Evolutionary conservation across 2,329 filamentous ascomycete genomes (phyloP).

Genomic region (Colletotrichum spinosum): DNA sequence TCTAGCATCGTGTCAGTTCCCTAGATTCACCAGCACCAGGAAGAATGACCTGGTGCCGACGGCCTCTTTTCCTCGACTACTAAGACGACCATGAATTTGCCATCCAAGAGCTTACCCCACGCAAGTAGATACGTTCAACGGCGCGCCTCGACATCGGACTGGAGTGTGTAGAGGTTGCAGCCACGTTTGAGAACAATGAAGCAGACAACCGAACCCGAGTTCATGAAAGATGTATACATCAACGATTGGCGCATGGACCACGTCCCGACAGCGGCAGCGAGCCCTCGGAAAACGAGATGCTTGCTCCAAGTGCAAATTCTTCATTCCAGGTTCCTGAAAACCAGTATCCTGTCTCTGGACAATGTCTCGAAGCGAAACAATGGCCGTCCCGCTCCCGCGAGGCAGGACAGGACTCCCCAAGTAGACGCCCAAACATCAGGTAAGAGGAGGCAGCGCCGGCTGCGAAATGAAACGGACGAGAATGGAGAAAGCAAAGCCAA

Average conservation of each 20-base stretch:
- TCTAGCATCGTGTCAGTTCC: too few species aligned
- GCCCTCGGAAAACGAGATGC: too few species aligned
- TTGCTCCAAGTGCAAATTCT: conserved; percentile 3
- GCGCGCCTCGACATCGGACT: too few species aligned
- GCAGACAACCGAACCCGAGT: neutral
- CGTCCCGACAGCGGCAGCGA: conserved; percentile 3
- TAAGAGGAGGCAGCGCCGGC: neutral
- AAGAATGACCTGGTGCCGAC: neutral
- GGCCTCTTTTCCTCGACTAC: neutral
- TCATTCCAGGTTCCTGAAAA: neutral
- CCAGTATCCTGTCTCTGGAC: conserved; percentile 16
- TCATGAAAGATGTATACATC: neutral
- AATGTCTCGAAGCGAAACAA: conserved; percentile 34
- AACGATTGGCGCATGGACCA: neutral
- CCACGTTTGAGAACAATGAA: too few species aligned
- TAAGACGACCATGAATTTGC: too few species aligned
- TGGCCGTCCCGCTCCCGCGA: conserved; percentile 18
- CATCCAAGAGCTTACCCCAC: too few species aligned
- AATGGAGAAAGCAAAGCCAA: neutral
- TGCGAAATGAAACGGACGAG: too few species aligned
- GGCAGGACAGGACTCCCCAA: neutral
- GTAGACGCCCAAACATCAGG: conserved; percentile 5
- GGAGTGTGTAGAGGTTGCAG: too few species aligned
- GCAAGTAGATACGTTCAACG: too few species aligned
- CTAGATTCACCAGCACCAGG: neutral